These are phyloP conservation scores for Sanghuangporus weigelae DNA, from an alignment of 1,284 basidiomycete species.

Conservation along the genomic window DNA sequence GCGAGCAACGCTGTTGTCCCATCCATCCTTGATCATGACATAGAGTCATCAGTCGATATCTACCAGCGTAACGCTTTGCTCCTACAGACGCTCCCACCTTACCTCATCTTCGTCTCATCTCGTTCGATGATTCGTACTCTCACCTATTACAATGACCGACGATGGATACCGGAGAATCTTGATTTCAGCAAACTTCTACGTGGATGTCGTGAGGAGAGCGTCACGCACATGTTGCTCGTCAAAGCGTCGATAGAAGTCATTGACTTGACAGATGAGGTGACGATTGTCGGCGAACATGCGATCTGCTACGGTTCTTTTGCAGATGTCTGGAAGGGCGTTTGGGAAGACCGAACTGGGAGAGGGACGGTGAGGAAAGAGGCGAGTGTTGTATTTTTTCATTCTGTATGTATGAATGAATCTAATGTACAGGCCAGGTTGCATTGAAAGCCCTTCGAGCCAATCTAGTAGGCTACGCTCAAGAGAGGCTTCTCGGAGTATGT, in stretches of 20 bases:
- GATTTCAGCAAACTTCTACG: slow-evolving; percentile 50
- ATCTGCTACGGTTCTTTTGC: slow-evolving; percentile 49
- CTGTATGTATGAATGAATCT: not conserved
- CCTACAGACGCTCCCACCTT: slow-evolving; percentile 42
- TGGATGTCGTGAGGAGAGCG: slow-evolving; percentile 44
- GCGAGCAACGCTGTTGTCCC: not conserved
- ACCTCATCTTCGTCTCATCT: slow-evolving; percentile 47
- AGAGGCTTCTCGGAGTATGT: slow-evolving; percentile 44
- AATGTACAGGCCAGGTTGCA: slow-evolving; percentile 36
- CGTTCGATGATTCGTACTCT: slow-evolving; percentile 41
- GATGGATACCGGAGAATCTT: slow-evolving; percentile 23
- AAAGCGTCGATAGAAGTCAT: slow-evolving; percentile 42
- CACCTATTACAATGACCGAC: slow-evolving; percentile 29
- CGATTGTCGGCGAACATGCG: slow-evolving; percentile 30
- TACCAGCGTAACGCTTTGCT: slow-evolving; percentile 53
- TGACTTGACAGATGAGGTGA: slow-evolving; percentile 51
- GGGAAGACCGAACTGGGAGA: slow-evolving; percentile 41
- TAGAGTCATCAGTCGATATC: slow-evolving; percentile 44
- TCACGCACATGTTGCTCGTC: slow-evolving; percentile 51
- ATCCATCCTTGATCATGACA: slow-evolving; percentile 35
- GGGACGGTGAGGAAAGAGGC: slow-evolving; percentile 31
- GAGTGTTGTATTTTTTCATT: slow-evolving; percentile 6
- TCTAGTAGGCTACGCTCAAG: slow-evolving; percentile 43
- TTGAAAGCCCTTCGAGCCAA: slow-evolving; percentile 52
- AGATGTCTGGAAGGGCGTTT: slow-evolving; percentile 53